Evolutionary conservation across 202 grass and related monocot genomes (phyloP), one percentile per base, ranked within the genome.

Genomic region (Setaria viridis): DNA sequence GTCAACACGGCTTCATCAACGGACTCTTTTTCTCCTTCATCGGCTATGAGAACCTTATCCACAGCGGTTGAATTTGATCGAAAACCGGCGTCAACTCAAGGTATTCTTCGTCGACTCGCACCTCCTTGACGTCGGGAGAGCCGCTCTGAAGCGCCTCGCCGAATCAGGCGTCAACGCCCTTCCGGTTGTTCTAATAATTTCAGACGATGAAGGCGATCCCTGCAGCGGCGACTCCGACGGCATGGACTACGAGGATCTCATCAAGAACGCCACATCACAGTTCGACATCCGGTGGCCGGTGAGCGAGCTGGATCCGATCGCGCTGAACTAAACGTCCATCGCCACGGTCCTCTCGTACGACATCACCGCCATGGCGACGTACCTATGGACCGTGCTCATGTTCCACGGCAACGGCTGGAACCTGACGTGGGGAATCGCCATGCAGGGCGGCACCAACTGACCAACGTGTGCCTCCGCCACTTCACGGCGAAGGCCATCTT

Each of bases 341-440:
- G 92, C 78, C 16, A 88, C 89, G 2, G 82, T 97, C 2, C 88
- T 91, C 21, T 16, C 85, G 0, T 85, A 83, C 67, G 87, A 93
- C 76, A 84, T 94, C 43, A 85, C 84, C 41, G 39, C 82, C 74
- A 88, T 90, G 90, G 85, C 95, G 0, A 88, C 89, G 5, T 92
- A 91, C 80, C 87, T 98, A 3, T 98, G 95, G 95, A 93, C 92
- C 2, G 87, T 95, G 77, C 95, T 93, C 16, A 98, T 98, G 91
- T 95, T 95, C 82, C 95, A 98, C 78, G 80, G 93, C 89, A 98
- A 98, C 51, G 95, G 92, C 20, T 98, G 95, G 95, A 85, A 80
- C 72, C 87, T 98, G 11, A 6, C 85, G 13, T 95, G 95, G 95
- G 93, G 95, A 16, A 39, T 97, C 4, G 90, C 92, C 47, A 86